Evolutionary conservation across 208 protist genomes (phyloP).

Genomic region (Trichomonas tenax): DNA sequence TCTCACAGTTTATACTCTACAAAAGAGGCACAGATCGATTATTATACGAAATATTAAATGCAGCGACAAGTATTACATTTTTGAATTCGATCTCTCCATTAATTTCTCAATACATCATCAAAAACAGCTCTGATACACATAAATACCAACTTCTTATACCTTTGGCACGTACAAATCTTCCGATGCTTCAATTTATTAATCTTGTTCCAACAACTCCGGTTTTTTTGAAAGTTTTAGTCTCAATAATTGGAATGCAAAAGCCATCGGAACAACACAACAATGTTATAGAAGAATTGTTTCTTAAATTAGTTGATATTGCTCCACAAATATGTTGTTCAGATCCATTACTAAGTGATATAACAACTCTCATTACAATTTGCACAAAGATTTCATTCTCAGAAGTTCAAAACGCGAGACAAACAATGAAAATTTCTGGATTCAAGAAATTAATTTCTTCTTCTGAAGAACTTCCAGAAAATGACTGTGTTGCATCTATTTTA

Average conservation of each 20-base stretch:
- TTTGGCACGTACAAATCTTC: neutral
- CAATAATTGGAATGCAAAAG: neutral
- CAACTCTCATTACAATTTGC: neutral
- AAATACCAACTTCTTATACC: neutral
- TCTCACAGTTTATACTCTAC: neutral
- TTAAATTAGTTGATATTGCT: neutral
- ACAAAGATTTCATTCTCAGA: neutral
- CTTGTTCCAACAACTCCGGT: neutral
- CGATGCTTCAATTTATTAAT: neutral
- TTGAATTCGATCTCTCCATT: neutral
- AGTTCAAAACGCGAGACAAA: neutral
- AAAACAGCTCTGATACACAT: neutral
- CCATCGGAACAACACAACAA: neutral
- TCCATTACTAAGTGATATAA: neutral
- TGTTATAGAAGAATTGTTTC: neutral
- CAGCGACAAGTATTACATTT: neutral
- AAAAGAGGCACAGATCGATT: neutral
- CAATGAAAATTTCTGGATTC: neutral
- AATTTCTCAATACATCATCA: neutral
- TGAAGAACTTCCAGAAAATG: neutral
- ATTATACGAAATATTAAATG: neutral
- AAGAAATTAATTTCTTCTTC: neutral
- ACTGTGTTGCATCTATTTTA: neutral
- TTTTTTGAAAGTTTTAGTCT: neutral
- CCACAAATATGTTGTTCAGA: neutral